Evolutionary conservation across 768 basidiomycete genomes (phyloP).

Genomic region (Sporobolomyces pararoseus): DNA sequence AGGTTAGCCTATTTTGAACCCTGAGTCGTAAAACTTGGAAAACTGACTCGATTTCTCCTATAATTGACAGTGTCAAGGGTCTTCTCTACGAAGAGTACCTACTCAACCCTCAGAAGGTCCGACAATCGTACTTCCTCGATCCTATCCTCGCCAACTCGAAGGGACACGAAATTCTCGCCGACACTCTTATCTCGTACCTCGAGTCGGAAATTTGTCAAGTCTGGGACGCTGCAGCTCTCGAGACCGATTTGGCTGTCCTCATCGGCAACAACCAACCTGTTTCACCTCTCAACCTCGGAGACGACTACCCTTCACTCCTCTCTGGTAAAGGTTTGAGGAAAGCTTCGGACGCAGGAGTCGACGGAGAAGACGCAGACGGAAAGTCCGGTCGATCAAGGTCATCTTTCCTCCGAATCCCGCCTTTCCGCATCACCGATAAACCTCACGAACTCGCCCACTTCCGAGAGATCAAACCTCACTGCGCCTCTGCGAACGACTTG

Average conservation of each 20-base stretch:
- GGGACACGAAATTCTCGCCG: slow-evolving; percentile 84
- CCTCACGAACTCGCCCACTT: slow-evolving; percentile 57
- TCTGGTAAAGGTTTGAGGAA: slow-evolving; percentile 46
- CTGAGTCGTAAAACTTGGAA: neutral
- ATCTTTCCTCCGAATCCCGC: slow-evolving; percentile 61
- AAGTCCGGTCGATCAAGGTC: slow-evolving; percentile 42
- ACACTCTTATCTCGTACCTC: slow-evolving; percentile 85
- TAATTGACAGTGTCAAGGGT: slow-evolving; percentile 63
- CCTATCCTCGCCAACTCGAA: slow-evolving; percentile 70
- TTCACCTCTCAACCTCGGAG: slow-evolving; percentile 35
- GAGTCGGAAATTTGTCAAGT: slow-evolving; percentile 81
- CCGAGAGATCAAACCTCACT: slow-evolving; percentile 84
- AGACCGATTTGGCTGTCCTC: slow-evolving; percentile 43
- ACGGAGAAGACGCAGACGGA: slow-evolving; percentile 42
- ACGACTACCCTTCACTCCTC: slow-evolving; percentile 42
- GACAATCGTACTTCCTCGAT: slow-evolving; percentile 72
- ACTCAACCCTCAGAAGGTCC: slow-evolving; percentile 60
- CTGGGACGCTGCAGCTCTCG: slow-evolving; percentile 57
- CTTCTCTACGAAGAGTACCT: slow-evolving; percentile 79
- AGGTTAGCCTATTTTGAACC: slow-evolving; percentile 53
- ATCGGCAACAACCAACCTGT: slow-evolving; percentile 29
- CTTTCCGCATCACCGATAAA: slow-evolving; percentile 62
- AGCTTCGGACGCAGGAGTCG: slow-evolving; percentile 43
- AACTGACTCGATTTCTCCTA: neutral
- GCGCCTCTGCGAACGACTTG: slow-evolving; percentile 93